Evolutionary conservation across 148 eudicot species (phyloP), one percentile per base, ranked within the genome.

Genomic region (Linanthus parryae): DNA sequence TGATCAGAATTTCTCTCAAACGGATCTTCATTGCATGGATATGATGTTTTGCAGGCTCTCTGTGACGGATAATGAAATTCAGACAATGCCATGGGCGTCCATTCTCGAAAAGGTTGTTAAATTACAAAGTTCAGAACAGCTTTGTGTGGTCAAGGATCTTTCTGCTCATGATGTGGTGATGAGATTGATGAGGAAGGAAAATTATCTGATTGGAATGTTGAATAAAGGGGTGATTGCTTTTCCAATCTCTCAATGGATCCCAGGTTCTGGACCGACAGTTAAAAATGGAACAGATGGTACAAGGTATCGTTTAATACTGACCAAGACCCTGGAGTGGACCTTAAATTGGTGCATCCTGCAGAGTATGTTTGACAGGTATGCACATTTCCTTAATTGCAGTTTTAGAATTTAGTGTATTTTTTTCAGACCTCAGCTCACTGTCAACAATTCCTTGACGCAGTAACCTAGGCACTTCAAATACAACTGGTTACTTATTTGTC

Each of bases 241-340:
- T 52, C 94, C 96, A 3, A 70, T 92, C 26, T 75, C 96, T 41
- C 65, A 62, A 56, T 87, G 96, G 96, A 65, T 87, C 41, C 99
- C 96, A 23, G 99, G 94, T 65, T 80, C 80, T 54, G 90, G 99
- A 48, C 87, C 82, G 6, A 51, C 65, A 3, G 81, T 74, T 46
- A 87, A 67, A 52, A 66, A 43, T 68, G 74, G 78, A n/a, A 70
- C 82, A 23, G 58, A 65, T 64, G 85, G 75, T 51, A 64, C 55
- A 3, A 54, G 52, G 1, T 68, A 56, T 38, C 76, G 74, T 48
- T 77, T 92, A 37, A 79, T 84, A 37, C 59, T 92, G 63, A 76
- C 99, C 4, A 87, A 87, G 80, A 92, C 94, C 18, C 96, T 92
- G 48, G 99, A 92, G 62, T 92, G 96, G 99, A 87, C 94, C 59